A percentile compares a stretch with the other conserved stretches of the same genome.
These are phyloP conservation scores for Brassica napus DNA, from an alignment of 345 rosid species.

Conservation along the genomic window Da-Ae NC_063441.1:22467001-22467500, in stretches of 20 bases:
- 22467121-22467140: slow-evolving; percentile 40
- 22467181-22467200: slow-evolving; percentile 27
- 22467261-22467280: slow-evolving; percentile 24
- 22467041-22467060: slow-evolving; percentile 42
- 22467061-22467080: slow-evolving; percentile 5
- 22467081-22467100: neutral
- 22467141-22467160: slow-evolving; percentile 30
- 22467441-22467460: neutral
- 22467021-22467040: slow-evolving; percentile 32
- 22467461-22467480: no score
- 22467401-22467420: neutral
- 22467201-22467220: slow-evolving; percentile 38
- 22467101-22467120: slow-evolving; percentile 15
- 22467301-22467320: neutral
- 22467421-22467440: slow-evolving; percentile 5
- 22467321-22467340: neutral
- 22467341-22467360: slow-evolving; percentile 10
- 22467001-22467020: neutral
- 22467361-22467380: neutral
- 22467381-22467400: slow-evolving; percentile 1
- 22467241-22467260: neutral
- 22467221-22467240: slow-evolving; percentile 22
- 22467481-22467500: no score
- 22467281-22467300: slow-evolving; percentile 3
- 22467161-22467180: slow-evolving; percentile 34